Evolutionary conservation across 1,139 yeast genomes (phyloP).

Genomic region (Saccharomyces hybrid): DNA sequence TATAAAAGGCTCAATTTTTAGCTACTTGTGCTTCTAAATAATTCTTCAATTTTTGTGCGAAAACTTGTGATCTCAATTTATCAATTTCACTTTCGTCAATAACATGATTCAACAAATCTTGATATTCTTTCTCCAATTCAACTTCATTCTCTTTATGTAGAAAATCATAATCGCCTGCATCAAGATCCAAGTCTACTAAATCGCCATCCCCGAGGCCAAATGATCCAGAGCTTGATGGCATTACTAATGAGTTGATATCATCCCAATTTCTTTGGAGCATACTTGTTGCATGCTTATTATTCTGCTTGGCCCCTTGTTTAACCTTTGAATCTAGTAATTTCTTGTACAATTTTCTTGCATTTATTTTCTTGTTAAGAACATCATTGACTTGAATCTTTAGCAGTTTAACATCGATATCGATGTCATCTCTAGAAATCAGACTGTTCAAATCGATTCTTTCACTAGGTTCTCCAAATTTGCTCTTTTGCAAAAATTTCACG

Average conservation of each 20-base stretch:
- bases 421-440: slow-evolving; percentile 22
- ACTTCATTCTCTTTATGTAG: slow-evolving; percentile 16
- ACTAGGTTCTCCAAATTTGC: slow-evolving; percentile 36
- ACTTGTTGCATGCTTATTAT: slow-evolving; percentile 16
- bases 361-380: slow-evolving; percentile 39
- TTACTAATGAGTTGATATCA: slow-evolving; percentile 38
- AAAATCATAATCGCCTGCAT: slow-evolving; percentile 6
- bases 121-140: slow-evolving; percentile 21
- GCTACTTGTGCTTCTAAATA: not conserved
- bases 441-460: slow-evolving; percentile 35
- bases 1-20: not conserved
- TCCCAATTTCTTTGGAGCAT: slow-evolving; percentile 42
- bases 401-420: slow-evolving; percentile 29
- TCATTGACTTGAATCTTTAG: slow-evolving; percentile 39
- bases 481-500: slow-evolving; percentile 52
- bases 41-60: slow-evolving; percentile 8
- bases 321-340: slow-evolving; percentile 27
- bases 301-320: slow-evolving; percentile 12
- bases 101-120: slow-evolving; percentile 24
- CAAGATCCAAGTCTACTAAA: slow-evolving; percentile 45
- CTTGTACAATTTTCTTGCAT: slow-evolving; percentile 35
- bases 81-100: slow-evolving; percentile 33
- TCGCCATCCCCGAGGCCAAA: slow-evolving; percentile 57
- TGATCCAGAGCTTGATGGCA: slow-evolving; percentile 39
- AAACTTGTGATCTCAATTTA: slow-evolving; percentile 15